Percentiles rank a stretch among this genome's conserved stretches.
Conservation (phyloP, 345 rosid species). For the Camelina sativa region DNA sequence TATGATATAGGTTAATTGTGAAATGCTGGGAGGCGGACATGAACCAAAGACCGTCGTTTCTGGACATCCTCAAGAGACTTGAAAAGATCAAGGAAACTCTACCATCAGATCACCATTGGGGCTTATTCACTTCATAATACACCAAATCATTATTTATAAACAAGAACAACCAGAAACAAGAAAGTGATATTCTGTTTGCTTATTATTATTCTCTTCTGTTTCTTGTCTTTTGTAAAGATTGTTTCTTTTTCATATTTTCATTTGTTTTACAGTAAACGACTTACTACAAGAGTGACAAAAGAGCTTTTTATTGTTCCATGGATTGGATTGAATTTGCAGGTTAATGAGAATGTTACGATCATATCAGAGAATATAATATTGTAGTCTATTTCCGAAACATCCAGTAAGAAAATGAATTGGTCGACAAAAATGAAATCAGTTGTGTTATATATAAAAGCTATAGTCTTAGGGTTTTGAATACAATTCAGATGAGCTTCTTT, state of each 20-base stretch:
- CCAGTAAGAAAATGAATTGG: slow-evolving; percentile 9
- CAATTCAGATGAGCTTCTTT: slow-evolving; percentile 72
- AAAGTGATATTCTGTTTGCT: slow-evolving; percentile 25
- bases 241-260: background rate
- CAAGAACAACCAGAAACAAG: slow-evolving; percentile 21
- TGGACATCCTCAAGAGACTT: slow-evolving; percentile 91
- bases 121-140: slow-evolving; percentile 65
- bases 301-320: slow-evolving; percentile 15
- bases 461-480: background rate
- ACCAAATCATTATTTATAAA: slow-evolving; percentile 6
- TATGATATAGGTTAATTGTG: slow-evolving; percentile 63
- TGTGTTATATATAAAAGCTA: background rate
- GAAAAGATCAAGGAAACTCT: slow-evolving; percentile 81
- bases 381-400: background rate
- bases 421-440: slow-evolving; percentile 16
- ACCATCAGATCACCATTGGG: slow-evolving; percentile 83
- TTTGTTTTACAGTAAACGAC: slow-evolving; percentile 27
- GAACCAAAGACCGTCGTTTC: slow-evolving; percentile 86
- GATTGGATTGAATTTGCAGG: slow-evolving; percentile 25
- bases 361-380: background rate
- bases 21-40: slow-evolving; percentile 88
- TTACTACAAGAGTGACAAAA: background rate
- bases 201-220: slow-evolving; percentile 25
- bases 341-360: slow-evolving; percentile 12
- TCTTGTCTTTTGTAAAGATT: slow-evolving; percentile 44